A percentile compares a stretch with the other conserved stretches of the same genome.
phyloP scores from a whole-genome alignment of 257 asterid genomes.

The Ajuga chamaepitys region DNA sequence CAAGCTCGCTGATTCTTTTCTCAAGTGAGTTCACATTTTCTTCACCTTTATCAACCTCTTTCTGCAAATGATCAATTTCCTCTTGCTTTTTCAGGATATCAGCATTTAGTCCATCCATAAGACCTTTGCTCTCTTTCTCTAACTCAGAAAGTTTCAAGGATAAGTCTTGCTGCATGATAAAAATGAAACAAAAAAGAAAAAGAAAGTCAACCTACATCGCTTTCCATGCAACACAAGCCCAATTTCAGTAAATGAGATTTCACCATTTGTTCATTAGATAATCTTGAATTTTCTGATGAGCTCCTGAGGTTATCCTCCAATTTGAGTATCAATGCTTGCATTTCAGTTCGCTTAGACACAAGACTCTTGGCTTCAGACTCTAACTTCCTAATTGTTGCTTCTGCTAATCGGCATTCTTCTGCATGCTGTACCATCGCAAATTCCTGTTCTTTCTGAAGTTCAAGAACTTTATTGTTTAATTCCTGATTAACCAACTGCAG shows the following conservation, averaged over 20 bases:
- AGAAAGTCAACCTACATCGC: constrained; percentile 9
- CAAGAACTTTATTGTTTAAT: constrained; percentile 50
- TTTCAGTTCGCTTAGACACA: constrained; percentile 52
- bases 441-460: constrained; percentile 87
- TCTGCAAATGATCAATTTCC: constrained; percentile 46
- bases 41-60: constrained; percentile 48
- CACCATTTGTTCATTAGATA: constrained; percentile 69
- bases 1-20: constrained; percentile 51
- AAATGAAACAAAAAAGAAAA: constrained; percentile 15
- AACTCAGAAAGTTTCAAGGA: constrained; percentile 47
- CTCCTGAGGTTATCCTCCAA: constrained; percentile 51
- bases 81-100: constrained; percentile 58
- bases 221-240: constrained; percentile 15
- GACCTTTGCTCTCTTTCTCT: constrained; percentile 54
- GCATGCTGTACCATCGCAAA: constrained; percentile 84
- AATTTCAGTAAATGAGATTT: constrained; percentile 25
- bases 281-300: constrained; percentile 53
- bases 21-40: constrained; percentile 47
- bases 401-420: constrained; percentile 81
- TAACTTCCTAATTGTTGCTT: constrained; percentile 60
- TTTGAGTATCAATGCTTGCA: constrained; percentile 49
- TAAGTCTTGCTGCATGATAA: constrained; percentile 70
- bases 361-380: constrained; percentile 63
- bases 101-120: constrained; percentile 48
- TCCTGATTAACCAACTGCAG: constrained; percentile 53